Evolutionary conservation across 2,329 filamentous ascomycete genomes (phyloP), one percentile per base, ranked within the genome.

Genomic region (Ascosphaera apis): DNA sequence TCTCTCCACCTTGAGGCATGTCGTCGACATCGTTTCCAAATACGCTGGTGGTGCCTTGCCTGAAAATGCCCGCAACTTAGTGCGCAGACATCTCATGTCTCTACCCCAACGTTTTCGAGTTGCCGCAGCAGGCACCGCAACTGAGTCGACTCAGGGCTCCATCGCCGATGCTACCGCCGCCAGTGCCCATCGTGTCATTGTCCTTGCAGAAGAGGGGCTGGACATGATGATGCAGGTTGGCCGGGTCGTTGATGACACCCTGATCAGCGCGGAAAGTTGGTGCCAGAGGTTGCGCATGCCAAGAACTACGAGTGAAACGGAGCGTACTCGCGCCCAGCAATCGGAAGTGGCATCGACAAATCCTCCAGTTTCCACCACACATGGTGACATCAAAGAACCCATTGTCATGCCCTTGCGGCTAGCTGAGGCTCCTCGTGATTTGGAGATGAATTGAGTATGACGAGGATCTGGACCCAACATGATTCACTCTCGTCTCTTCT

Each of bases 171-270:
- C 30, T 17, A 64, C 65, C 13, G 63, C 63, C 8, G 54, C 62
- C 12, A 61, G 60, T 36, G 83, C 81, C 0, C 76, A 83, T 45
- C 67, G 77, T 30, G 83, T 91, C 38, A 60, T 95, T 9, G 72
- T 88, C 1, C 70, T 95, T 36, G 86, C 86, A 4, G 78, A 77
- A 47, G 86, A 95, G 52, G 82, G 84, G 0, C 62, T 95, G 11
- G 83, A 93, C 45, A 92, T 95, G 76, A 83, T 95, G 66, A 69
- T 72, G 1, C 83, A 93, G 52, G 82, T 98, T 35, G 88, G 75
- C 30, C 72, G 75, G 3, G 80, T 93, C 2, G 67, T 95, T 6
- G 80, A 91, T 45, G 78, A 82, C 36, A 95, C 88, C 0, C 77
- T 95, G 36, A 69, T 79, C 37, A 88, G 79, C 46, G 88, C 88